Evolutionary conservation across 2,329 filamentous ascomycete genomes (phyloP), one percentile per base, ranked within the genome.

Genomic region (Podosphaera xanthii): DNA sequence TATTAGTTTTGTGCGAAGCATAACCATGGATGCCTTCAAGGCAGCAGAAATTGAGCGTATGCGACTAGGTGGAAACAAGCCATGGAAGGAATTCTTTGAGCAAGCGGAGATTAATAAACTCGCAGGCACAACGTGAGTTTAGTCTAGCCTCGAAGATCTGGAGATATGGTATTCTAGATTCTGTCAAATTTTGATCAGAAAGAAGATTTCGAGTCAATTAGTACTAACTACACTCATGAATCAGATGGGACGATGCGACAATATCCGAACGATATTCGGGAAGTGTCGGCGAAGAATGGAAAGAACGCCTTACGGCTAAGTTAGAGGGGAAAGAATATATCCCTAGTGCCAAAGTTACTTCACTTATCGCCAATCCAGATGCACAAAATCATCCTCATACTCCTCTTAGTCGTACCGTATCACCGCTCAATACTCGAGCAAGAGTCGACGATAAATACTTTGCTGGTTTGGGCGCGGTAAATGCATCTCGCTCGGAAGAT

Each of bases 21-120:
- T 97, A 69, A 95, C 88, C 62, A 98, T 98, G 92, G 92, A 98
- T 74, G 89, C 89, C 60, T 97, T 98, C 77, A 98, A 98, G 72
- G 81, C 82, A 63, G 79, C 80, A 67, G 92, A 98, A 73, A 91
- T 97, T 67, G 84, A 87, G 72, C 85, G 90, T 65, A 97, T 98
- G 92, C 82, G 90, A 61, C 76, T 86, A 31, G 92, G 91, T 53
- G 92, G 92, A 59, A 98, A 98, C 72, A 82, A 85, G 62, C 79
- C 82, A 14, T 97, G 89, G 84, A 84, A 84, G 65, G 75, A 78
- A 33, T 97, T 96, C 73, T 98, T 94, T 71, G 85, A 94, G 66
- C 74, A 76, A 60, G 82, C 86, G 67, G 73, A 79, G 59, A 75
- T 81, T 56, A 86, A 82, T 53, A 75, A 81, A 68, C 80, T 83